Evolutionary conservation across 169 alveolate genomes (phyloP).

Genomic region (Eimeria sp.): DNA sequence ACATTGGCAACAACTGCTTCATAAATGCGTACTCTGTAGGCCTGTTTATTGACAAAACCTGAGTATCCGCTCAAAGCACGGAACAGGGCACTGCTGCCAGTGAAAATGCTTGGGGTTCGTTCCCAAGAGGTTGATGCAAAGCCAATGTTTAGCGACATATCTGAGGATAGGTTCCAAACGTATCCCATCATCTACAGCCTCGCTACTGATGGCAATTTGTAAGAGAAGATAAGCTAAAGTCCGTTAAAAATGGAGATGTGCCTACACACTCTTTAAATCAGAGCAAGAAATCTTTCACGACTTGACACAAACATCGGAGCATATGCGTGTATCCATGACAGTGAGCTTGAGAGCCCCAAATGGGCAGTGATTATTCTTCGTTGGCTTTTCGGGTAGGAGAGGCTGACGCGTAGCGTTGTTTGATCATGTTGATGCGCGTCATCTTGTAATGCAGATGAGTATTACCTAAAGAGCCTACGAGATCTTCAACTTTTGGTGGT

Average conservation of each 20-base stretch:
- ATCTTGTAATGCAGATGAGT: constrained; percentile 66
- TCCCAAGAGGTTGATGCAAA: not conserved
- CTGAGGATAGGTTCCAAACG: not conserved
- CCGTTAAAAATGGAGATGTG: not conserved
- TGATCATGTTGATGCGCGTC: constrained; percentile 65
- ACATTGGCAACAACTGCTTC: not conserved
- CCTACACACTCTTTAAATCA: not conserved
- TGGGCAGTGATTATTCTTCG: not conserved
- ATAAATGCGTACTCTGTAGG: not conserved
- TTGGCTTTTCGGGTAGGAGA: constrained; percentile 18
- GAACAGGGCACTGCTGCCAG: not conserved
- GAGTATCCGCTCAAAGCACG: not conserved
- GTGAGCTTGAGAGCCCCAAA: not conserved
- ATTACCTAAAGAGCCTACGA: constrained; percentile 39
- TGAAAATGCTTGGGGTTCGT: not conserved
- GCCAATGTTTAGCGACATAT: not conserved
- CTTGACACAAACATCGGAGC: not conserved
- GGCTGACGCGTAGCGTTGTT: constrained; percentile 13
- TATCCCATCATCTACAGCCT: not conserved
- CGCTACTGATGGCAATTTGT: not conserved
- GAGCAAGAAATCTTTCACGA: not conserved
- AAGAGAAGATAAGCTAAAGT: not conserved
- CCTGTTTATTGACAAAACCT: not conserved
- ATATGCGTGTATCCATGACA: not conserved
- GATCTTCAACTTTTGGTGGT: constrained; percentile 40